Evolutionary conservation across 805 yeast species (phyloP), one percentile per base, ranked within the genome.

Genomic region (Ogataea trehaloabstinens): DNA sequence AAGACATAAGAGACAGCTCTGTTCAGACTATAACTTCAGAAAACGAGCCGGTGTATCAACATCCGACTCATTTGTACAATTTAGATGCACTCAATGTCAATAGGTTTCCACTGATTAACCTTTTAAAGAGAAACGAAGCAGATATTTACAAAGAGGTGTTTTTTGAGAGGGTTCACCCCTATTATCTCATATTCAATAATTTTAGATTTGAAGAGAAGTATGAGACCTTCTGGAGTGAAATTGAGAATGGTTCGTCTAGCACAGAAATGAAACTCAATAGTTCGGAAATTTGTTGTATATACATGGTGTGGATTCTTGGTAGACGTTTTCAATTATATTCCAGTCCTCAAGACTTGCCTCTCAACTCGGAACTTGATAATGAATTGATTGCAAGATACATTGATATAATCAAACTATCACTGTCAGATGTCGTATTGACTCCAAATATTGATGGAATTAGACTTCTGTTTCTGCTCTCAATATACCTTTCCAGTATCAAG

Each of bases 391-490:
- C 55, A 5, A 53, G 64, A 34, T 63, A 64, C 37, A 58, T 72
- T 28, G 70, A 68, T 40, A 60, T 72, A 10, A 58, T 74, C 13
- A 68, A 68, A 39, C 41, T 72, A 8, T 62, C 70, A 0, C 50
- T 74, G 4, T 60, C 71, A 12, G 76, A 70, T 40, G 65, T 70
- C 32, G 58, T 71, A 16, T 43, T 72, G 31, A 66, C 71, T 1
- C 74, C 78, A 3, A 60, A 69, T 4, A 46, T 72, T 12, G 66
- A 64, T 34, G 74, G 78, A 3, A 68, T 74, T 10, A 57, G 75
- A 34, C 56, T 71, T 13, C 46, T 73, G 13, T 60, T 67, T 32
- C 48, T 73, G 22, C 58, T 71, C 27, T 63, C 76, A 0, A 60
- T 69, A 10, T 68, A 73, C 51, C 44, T 73, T 28, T 71, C 71